These are phyloP conservation scores for Scedosporium aurantiacum DNA, from an alignment of 2,329 filamentous ascomycete species.

Conservation along the genomic window DNA sequence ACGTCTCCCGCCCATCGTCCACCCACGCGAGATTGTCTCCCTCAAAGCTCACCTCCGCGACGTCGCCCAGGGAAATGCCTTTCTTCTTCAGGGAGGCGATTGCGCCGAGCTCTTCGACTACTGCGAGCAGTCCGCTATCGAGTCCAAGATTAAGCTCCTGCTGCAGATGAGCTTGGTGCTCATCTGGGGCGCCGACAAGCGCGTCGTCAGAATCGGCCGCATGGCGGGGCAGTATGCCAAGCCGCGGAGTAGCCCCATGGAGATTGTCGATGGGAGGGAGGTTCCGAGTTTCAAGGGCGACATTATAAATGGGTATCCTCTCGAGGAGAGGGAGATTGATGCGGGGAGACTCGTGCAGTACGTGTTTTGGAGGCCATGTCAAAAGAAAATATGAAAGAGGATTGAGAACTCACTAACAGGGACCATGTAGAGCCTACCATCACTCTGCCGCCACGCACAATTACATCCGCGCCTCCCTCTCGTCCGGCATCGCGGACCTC, in stretches of 20 bases:
- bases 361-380: constrained; percentile 12
- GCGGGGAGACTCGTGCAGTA: constrained; percentile 68
- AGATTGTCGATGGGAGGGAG: constrained; percentile 67
- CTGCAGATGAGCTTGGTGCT: constrained; percentile 95
- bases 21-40: constrained; percentile 66
- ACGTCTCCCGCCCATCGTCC: constrained; percentile 66
- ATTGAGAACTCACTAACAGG: constrained; percentile 6
- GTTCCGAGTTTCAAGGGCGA: constrained; percentile 90
- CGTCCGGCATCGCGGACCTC: constrained; percentile 84
- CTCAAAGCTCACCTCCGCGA: constrained; percentile 71
- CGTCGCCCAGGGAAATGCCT: constrained; percentile 82
- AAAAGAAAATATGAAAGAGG: too few relatives aligned
- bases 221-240: constrained; percentile 99
- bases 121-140: constrained; percentile 78
- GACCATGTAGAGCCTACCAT: constrained; percentile 65
- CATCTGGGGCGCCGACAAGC: constrained; percentile 73
- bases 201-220: constrained; percentile 84
- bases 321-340: constrained; percentile 68
- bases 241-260: constrained; percentile 78
- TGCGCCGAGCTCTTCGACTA: constrained; percentile 97
- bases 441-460: constrained; percentile 92
- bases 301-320: constrained; percentile 80
- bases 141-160: constrained; percentile 92
- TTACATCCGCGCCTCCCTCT: constrained; percentile 73
- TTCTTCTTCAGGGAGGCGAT: constrained; percentile 90